Conservation (phyloP, 805 yeast species). For the Starmerella floris region DNA sequence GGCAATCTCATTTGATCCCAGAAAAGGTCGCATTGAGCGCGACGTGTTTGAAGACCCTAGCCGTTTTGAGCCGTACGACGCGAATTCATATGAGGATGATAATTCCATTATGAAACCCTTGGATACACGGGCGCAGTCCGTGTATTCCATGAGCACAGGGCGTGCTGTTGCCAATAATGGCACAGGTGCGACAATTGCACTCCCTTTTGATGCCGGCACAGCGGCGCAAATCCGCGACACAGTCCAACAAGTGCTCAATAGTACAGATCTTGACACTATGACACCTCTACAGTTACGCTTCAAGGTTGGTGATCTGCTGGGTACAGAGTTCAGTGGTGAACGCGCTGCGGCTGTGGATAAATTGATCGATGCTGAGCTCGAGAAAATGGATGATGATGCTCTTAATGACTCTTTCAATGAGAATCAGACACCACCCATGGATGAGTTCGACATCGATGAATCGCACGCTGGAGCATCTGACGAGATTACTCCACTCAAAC, state of each 20-base stretch:
- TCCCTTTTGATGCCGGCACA: conserved; percentile 21
- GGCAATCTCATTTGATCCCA: conserved; percentile 26
- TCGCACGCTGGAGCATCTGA: not conserved
- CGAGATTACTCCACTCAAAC: not conserved
- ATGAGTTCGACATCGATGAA: conserved; percentile 7
- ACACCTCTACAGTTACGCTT: conserved; percentile 28
- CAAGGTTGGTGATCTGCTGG: conserved; percentile 28
- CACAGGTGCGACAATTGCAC: not conserved
- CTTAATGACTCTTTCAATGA: not conserved
- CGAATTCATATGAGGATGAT: not conserved
- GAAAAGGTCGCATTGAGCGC: conserved; percentile 26
- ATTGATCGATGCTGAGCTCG: conserved; percentile 28
- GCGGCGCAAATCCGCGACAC: conserved; percentile 24
- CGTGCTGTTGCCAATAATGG: not conserved
- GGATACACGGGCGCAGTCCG: conserved; percentile 3
- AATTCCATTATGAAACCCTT: not conserved
- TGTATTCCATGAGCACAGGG: conserved; percentile 4
- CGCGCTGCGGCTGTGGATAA: conserved; percentile 25
- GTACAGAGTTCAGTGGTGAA: conserved; percentile 25
- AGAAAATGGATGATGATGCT: conserved; percentile 25
- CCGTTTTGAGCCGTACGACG: not conserved
- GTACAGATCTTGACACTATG: conserved; percentile 27
- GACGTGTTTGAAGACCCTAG: conserved; percentile 20
- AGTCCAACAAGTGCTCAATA: conserved; percentile 24
- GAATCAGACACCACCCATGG: not conserved